Conservation (phyloP, 2,329 filamentous ascomycete species). For the Trichoderma pleuroti region DNA sequence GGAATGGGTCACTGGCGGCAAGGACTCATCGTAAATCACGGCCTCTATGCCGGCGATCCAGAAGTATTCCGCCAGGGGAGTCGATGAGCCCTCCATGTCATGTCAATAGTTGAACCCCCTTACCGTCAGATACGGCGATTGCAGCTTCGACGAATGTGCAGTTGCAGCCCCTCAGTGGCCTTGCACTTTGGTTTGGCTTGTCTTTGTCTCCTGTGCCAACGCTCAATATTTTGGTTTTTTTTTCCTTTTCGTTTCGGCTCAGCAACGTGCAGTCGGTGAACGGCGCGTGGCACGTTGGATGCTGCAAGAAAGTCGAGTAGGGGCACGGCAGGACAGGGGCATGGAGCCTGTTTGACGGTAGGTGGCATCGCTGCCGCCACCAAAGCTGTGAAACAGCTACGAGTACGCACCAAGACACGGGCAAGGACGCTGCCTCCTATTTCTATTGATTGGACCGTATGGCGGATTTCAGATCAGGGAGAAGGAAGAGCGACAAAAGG, state of each 20-base stretch:
- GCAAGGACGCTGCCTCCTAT: not conserved
- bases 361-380: conserved; percentile 19
- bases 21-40: conserved; percentile 59
- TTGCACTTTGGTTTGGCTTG: not conserved
- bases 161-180: not conserved
- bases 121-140: conserved; percentile 23
- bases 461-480: not conserved
- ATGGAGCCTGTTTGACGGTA: conserved; percentile 16
- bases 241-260: not conserved
- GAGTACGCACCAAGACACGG: conserved; percentile 11
- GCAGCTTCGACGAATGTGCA: not conserved
- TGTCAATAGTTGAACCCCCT: conserved; percentile 32
- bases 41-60: conserved; percentile 71
- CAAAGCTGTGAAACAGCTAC: conserved; percentile 18
- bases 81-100: conserved; percentile 60
- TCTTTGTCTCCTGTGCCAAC: not conserved
- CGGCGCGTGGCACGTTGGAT: conserved; percentile 18
- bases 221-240: not conserved
- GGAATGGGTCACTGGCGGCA: conserved; percentile 31
- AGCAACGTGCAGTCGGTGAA: conserved; percentile 17
- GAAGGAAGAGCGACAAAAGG: not conserved
- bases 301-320: conserved; percentile 19
- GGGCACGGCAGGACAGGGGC: conserved; percentile 20
- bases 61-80: conserved; percentile 70
- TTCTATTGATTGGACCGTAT: not conserved